phyloP scores from a whole-genome alignment of 768 basidiomycete genomes.

The Russula abietina region DNA sequence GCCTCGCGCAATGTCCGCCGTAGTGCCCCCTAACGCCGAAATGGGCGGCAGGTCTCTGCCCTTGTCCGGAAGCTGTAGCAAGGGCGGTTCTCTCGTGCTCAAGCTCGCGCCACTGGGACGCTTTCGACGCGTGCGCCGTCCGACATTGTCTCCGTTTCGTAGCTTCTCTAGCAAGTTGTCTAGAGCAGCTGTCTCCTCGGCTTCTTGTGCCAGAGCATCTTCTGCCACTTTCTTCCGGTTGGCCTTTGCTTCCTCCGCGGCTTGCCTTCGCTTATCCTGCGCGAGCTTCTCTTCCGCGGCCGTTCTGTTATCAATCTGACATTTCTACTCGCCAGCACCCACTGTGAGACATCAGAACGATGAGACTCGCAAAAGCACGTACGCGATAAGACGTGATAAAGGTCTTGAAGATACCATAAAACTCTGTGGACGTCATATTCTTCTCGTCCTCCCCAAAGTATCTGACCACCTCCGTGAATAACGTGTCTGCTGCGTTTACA shows the following conservation, averaged over 20 bases:
- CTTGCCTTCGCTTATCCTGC: constrained; percentile 61
- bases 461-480: constrained; percentile 76
- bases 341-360: constrained; percentile 4
- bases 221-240: constrained; percentile 47
- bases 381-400: constrained; percentile 93
- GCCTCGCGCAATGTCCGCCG: constrained; percentile 59
- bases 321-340: constrained; percentile 56
- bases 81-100: constrained; percentile 29
- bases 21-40: constrained; percentile 35
- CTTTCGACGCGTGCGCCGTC: constrained; percentile 48
- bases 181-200: constrained; percentile 51
- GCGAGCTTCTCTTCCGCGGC: constrained; percentile 65
- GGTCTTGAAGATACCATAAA: constrained; percentile 95
- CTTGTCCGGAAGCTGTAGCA: constrained; percentile 23
- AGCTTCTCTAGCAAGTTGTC: constrained; percentile 70
- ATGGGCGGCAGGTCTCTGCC: constrained; percentile 27
- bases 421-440: constrained; percentile 80
- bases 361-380: constrained; percentile 23
- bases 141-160: constrained; percentile 59
- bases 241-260: constrained; percentile 56
- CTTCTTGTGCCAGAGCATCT: constrained; percentile 37
- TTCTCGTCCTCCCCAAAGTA: constrained; percentile 95
- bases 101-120: constrained; percentile 37
- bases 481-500: constrained; percentile 77
- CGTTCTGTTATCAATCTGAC: constrained; percentile 71